Evolutionary conservation across 768 basidiomycete genomes (phyloP).

Genomic region (Lactarius trivialis): DNA sequence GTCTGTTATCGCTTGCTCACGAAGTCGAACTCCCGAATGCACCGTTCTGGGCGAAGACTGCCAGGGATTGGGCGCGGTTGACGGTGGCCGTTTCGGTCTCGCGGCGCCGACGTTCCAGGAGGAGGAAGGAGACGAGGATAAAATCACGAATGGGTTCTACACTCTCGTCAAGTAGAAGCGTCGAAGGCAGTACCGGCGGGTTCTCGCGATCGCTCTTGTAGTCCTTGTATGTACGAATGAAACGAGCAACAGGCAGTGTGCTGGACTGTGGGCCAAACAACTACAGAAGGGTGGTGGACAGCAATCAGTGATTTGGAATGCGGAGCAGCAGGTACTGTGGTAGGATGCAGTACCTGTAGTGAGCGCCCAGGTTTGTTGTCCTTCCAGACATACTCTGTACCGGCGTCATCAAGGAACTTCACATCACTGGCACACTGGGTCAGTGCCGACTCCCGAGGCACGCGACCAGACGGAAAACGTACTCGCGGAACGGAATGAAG

Average conservation of each 20-base stretch:
- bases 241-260: conserved; percentile 21
- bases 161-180: conserved; percentile 17
- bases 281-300: background rate
- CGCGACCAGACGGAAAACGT: background rate
- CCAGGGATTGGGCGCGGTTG: background rate
- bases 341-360: conserved; percentile 8
- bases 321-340: background rate
- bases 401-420: conserved; percentile 16
- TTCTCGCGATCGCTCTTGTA: conserved; percentile 11
- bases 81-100: conserved; percentile 11
- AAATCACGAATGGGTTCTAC: conserved; percentile 18
- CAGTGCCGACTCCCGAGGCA: background rate
- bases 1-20: background rate
- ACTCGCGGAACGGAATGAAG: conserved; percentile 21
- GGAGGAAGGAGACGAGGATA: conserved; percentile 19
- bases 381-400: conserved; percentile 18
- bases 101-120: conserved; percentile 22
- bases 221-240: conserved; percentile 16
- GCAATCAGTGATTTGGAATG: background rate
- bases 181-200: conserved; percentile 14
- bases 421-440: conserved; percentile 3
- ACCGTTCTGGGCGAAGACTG: background rate
- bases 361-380: conserved; percentile 16
- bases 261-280: conserved; percentile 18
- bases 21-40: background rate